Evolutionary conservation across 2,329 filamentous ascomycete genomes (phyloP).

Genomic region (Orbilia ellipsospora): DNA sequence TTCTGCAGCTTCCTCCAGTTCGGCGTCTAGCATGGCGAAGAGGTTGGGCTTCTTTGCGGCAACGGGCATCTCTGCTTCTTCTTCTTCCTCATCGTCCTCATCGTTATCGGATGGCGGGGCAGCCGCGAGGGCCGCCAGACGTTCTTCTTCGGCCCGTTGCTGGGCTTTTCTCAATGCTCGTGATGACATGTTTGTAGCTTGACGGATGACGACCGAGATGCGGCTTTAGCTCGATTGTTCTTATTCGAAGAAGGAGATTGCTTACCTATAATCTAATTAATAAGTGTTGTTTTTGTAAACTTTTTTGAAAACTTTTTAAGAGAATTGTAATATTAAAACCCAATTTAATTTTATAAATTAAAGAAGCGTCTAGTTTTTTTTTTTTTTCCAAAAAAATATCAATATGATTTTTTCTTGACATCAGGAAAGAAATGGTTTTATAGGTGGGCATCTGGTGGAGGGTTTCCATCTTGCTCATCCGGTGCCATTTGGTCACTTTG

Average conservation of each 20-base stretch:
- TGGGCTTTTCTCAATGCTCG: slow-evolving; percentile 74
- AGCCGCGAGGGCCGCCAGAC: slow-evolving; percentile 64
- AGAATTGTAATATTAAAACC: no score
- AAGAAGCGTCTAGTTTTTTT: no score
- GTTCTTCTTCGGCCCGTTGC: slow-evolving; percentile 70
- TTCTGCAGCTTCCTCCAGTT: slow-evolving; percentile 63
- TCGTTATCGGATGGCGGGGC: slow-evolving; percentile 38
- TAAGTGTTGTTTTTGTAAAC: no score
- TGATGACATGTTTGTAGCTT: slow-evolving; percentile 69
- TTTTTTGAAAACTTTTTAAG: no score
- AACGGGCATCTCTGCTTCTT: slow-evolving; percentile 57
- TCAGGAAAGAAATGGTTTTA: no score
- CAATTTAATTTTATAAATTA: no score
- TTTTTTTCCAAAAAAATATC: no score
- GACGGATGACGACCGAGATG: background rate
- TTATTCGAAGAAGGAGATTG: background rate
- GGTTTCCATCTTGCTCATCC: no score
- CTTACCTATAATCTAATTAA: no score
- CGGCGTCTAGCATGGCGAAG: slow-evolving; percentile 68
- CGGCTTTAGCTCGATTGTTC: background rate
- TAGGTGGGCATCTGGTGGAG: no score
- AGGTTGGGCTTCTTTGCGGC: slow-evolving; percentile 65
- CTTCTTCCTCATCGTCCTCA: slow-evolving; percentile 59
- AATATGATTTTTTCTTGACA: no score
- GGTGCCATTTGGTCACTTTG: no score